A percentile compares a stretch with the other conserved stretches of the same genome.
Conservation (phyloP, 305 asterid species). For the Fraxinus baroniana region DNA sequence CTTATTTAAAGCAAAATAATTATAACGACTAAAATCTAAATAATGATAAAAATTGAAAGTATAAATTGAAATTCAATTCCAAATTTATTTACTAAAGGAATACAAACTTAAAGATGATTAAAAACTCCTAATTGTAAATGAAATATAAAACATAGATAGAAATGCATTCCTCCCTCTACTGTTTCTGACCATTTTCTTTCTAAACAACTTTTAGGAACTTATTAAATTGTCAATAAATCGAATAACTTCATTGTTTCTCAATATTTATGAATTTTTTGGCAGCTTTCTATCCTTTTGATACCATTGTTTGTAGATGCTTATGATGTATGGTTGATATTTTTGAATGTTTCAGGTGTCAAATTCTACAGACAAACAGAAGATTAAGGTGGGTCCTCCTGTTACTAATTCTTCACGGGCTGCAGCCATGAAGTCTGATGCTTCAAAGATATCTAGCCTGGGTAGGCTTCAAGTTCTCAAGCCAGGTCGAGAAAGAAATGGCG, state of each 20-base stretch:
- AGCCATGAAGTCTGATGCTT: conserved; percentile 44
- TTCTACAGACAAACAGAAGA: conserved; percentile 68
- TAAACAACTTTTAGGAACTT: background rate
- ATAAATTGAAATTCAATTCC: too few species aligned
- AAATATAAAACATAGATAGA: background rate
- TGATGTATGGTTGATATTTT: background rate
- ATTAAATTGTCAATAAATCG: background rate
- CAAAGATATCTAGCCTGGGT: conserved; percentile 55
- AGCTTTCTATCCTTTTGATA: background rate
- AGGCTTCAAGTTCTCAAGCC: conserved; percentile 76
- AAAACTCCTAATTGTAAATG: background rate
- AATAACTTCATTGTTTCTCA: background rate
- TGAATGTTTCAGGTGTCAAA: conserved; percentile 38
- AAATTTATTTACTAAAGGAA: background rate
- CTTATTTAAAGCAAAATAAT: too few species aligned
- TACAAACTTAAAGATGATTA: too few species aligned
- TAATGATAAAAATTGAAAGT: too few species aligned
- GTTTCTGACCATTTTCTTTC: background rate
- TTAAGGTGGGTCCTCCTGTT: conserved; percentile 52
- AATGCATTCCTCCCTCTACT: background rate
- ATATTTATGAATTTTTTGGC: background rate
- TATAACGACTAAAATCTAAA: background rate
- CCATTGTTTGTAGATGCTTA: background rate
- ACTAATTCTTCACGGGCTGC: conserved; percentile 56
- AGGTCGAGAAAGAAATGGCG: conserved; percentile 60